Evolutionary conservation across 2,329 filamentous ascomycete species (phyloP), one percentile per base, ranked within the genome.

Genomic region (Elsinoe fawcettii): DNA sequence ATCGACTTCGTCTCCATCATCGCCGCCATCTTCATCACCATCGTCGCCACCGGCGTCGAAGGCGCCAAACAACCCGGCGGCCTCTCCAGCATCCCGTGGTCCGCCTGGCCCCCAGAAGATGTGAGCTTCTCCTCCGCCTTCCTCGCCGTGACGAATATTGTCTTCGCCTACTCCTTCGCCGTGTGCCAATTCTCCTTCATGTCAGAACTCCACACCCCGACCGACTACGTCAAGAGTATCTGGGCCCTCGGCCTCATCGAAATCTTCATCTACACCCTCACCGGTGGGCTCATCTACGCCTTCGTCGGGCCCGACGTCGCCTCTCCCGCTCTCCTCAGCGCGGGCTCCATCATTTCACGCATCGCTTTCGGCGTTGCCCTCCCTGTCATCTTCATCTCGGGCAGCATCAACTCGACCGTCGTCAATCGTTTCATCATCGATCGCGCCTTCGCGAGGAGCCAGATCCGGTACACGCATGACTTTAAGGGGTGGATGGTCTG

Each of bases 321-420:
- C 1, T 84, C 81, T 1, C 86, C 86, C 0, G 86, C 86, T 0
- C 76, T 90, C 1, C 81, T 83, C 6, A 86, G 84, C 0, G 80
- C 84, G 6, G 75, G 77, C 2, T 67, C 67, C 1, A 65, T 77
- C 0, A 71, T 88, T 47, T 75, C 79, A 20, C 87, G 87, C 65
- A 72, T 85, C 9, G 84, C 85, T 11, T 89, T 84, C 71, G 86
- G 84, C 32, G 74, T 89, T 60, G 86, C 86, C 0, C 76, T 87
- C 2, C 86, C 85, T 5, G 88, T 87, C 56, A 88, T 88, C 59
- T 77, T 89, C 60, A 83, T 90, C 58, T 83, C 85, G 0, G 86
- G 86, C 56, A 84, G 86, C 8, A 86, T 90, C 63, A 87, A 88
- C 67, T 84, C 80, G 20, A 84, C 67, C 0, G 68, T 71, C 9